Conservation (phyloP, 345 rosid species). For the Salix purpurea region DNA sequence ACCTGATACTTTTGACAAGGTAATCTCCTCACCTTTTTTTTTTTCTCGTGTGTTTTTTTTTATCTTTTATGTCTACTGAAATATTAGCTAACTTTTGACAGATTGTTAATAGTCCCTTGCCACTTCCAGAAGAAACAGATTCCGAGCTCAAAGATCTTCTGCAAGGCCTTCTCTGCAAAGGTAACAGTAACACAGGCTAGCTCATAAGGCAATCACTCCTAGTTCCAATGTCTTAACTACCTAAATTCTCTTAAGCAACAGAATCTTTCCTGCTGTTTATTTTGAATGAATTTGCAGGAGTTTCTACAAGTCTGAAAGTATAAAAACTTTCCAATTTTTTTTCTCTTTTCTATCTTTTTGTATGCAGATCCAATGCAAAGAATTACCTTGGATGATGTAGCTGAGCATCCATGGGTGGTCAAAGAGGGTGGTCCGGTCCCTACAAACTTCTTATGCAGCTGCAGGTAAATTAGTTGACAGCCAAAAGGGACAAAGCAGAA, state of each 20-base stretch:
- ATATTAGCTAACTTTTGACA: not conserved
- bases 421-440: not conserved
- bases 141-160: not conserved
- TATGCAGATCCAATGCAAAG: not conserved
- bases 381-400: not conserved
- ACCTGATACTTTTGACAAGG: not conserved
- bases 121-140: not conserved
- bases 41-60: too few species aligned
- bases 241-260: too few species aligned
- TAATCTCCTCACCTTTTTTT: not conserved
- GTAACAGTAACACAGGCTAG: not conserved
- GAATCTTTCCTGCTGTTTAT: not conserved
- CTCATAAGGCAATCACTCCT: too few species aligned
- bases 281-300: not conserved
- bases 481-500: not conserved
- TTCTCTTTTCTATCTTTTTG: not conserved
- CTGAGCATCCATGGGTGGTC: not conserved
- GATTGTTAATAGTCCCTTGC: not conserved
- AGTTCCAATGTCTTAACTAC: too few species aligned
- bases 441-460: not conserved
- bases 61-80: not conserved
- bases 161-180: not conserved
- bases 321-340: not conserved
- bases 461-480: not conserved
- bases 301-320: not conserved